Conservation (phyloP, 1,284 basidiomycete genomes). For the Cerioporus squamosus region DNA sequence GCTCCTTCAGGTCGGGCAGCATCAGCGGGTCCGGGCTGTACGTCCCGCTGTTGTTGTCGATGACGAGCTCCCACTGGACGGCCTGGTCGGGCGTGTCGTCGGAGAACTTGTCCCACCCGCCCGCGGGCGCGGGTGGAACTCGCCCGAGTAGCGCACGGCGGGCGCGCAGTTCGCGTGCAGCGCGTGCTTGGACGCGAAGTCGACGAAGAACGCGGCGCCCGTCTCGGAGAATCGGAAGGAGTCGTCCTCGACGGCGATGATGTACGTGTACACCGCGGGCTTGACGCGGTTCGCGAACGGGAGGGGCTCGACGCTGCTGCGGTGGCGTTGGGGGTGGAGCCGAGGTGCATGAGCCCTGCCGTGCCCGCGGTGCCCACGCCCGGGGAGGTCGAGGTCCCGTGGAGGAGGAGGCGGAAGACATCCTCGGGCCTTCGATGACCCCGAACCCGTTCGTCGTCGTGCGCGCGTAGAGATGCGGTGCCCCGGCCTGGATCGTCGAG, state of each 20-base stretch:
- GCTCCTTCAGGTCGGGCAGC: conserved; percentile 55
- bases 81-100: conserved; percentile 56
- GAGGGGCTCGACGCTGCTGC: conserved; percentile 13
- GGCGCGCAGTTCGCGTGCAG: conserved; percentile 45
- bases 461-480: conserved; percentile 77
- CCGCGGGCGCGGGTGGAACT: conserved; percentile 75
- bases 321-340: background rate
- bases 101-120: conserved; percentile 67
- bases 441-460: conserved; percentile 67
- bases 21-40: conserved; percentile 67
- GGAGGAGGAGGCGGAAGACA: conserved; percentile 54
- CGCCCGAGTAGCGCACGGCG: conserved; percentile 71
- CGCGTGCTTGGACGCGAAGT: conserved; percentile 75
- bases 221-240: conserved; percentile 80
- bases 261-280: conserved; percentile 79
- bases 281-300: conserved; percentile 61
- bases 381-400: conserved; percentile 32
- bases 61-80: conserved; percentile 72
- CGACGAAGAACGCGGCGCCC: conserved; percentile 79
- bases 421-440: conserved; percentile 52
- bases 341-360: background rate
- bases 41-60: conserved; percentile 81
- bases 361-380: conserved; percentile 2
- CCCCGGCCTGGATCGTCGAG: conserved; percentile 66
- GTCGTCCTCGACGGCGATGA: conserved; percentile 71